A percentile compares a stretch with the other conserved stretches of the same genome.
Conservation (phyloP, 306 rosid species). For the Vigna hirtella region DNA sequence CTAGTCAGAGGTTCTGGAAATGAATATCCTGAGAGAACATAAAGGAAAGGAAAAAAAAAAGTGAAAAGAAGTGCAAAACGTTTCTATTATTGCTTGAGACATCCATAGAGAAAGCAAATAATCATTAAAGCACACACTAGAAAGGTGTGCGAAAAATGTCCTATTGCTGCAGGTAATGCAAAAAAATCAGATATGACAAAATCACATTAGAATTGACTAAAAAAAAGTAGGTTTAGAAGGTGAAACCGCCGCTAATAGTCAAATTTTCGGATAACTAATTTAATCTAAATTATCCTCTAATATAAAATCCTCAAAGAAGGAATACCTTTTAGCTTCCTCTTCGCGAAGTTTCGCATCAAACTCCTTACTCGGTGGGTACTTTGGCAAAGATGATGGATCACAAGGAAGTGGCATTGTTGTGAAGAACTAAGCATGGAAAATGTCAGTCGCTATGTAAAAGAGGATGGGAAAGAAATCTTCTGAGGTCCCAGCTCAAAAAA, state of each 20-base stretch:
- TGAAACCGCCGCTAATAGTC: too few relatives aligned
- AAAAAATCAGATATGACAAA: conserved; percentile 29
- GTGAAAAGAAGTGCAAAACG: not conserved
- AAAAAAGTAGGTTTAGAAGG: too few relatives aligned
- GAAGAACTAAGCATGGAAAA: conserved; percentile 64
- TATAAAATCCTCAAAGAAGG: conserved; percentile 28
- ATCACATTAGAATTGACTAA: not conserved
- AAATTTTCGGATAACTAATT: too few relatives aligned
- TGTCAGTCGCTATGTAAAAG: conserved; percentile 40
- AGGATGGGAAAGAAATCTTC: not conserved
- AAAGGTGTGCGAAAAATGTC: conserved; percentile 15
- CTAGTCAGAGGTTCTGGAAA: conserved; percentile 14
- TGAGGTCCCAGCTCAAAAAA: conserved; percentile 6
- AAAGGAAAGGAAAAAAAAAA: not conserved
- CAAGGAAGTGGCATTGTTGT: conserved; percentile 74
- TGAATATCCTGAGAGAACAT: conserved; percentile 21
- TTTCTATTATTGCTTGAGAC: conserved; percentile 22
- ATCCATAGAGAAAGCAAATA: conserved; percentile 20
- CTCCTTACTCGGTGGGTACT: conserved; percentile 90
- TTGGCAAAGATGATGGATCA: conserved; percentile 77
- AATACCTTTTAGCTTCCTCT: conserved; percentile 81
- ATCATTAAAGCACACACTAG: conserved; percentile 32
- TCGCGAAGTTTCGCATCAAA: conserved; percentile 75
- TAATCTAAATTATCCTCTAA: not conserved
- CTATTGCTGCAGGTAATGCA: conserved; percentile 24